Percentiles rank a stretch among this genome's conserved stretches.
These are phyloP conservation scores for Ophiorrhiza pumila DNA, from an alignment of 257 asterid species.

Conservation along the genomic window DNA sequence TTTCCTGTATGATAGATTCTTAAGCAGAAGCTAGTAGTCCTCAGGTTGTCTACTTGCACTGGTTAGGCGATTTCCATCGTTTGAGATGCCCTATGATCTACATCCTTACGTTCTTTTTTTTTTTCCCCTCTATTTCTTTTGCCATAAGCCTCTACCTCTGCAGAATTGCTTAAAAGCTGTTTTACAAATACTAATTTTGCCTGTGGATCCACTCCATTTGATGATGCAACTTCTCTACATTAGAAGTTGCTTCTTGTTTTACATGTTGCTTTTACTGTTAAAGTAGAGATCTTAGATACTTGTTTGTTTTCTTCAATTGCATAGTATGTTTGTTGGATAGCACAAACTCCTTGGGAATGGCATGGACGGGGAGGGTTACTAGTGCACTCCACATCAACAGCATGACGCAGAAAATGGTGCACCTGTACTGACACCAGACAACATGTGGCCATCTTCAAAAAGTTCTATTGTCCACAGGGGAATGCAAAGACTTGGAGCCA, in stretches of 20 bases:
- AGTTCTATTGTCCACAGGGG: not conserved
- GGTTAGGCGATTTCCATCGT: not conserved
- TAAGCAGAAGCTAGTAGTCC: not conserved
- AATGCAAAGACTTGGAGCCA: slow-evolving; percentile 12
- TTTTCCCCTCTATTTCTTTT: not conserved
- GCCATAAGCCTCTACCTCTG: not conserved
- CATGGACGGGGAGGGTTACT: slow-evolving; percentile 44
- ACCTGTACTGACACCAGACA: slow-evolving; percentile 45
- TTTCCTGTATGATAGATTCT: not conserved
- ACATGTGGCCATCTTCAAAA: slow-evolving; percentile 20
- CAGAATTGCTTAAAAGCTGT: not conserved
- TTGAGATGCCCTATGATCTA: not conserved
- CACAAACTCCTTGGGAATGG: slow-evolving; percentile 38
- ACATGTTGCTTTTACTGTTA: not conserved
- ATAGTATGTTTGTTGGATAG: slow-evolving; percentile 44
- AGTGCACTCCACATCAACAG: slow-evolving; percentile 42
- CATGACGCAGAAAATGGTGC: slow-evolving; percentile 24
- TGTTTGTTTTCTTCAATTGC: slow-evolving; percentile 16
- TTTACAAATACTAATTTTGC: not conserved
- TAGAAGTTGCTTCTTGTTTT: slow-evolving; percentile 4
- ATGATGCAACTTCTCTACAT: not conserved
- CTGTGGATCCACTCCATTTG: not conserved
- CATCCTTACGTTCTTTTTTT: not conserved
- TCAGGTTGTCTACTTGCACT: not conserved
- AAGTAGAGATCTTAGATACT: slow-evolving; percentile 8